These are phyloP conservation scores for Galerina sulciceps DNA, from an alignment of 768 basidiomycete species.

Conservation along the genomic window DNA sequence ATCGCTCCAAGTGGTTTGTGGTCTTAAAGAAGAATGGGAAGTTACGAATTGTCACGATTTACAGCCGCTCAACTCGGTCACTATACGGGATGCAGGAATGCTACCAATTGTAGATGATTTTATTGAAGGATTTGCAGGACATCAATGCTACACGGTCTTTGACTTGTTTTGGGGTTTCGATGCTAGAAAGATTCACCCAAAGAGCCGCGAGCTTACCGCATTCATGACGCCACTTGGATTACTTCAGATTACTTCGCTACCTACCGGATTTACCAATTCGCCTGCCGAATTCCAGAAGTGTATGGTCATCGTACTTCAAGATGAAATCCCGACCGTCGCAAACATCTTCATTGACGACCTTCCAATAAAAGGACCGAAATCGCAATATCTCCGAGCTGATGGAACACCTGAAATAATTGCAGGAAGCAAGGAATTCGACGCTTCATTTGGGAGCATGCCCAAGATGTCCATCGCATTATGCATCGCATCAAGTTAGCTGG, in stretches of 20 bases:
- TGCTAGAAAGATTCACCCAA: constrained; percentile 22
- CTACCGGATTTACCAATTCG: constrained; percentile 38
- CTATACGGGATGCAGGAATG: constrained; percentile 28
- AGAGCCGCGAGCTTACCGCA: constrained; percentile 20
- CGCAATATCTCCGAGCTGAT: constrained; percentile 16
- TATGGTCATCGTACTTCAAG: constrained; percentile 34
- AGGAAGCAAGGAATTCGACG: constrained; percentile 8
- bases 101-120: constrained; percentile 25
- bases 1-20: background rate
- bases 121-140: constrained; percentile 9
- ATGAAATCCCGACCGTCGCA: constrained; percentile 28
- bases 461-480: constrained; percentile 20
- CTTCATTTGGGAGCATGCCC: constrained; percentile 11
- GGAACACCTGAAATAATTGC: constrained; percentile 24
- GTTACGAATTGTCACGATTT: constrained; percentile 34
- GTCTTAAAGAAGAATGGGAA: background rate
- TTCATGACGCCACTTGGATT: background rate
- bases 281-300: constrained; percentile 28
- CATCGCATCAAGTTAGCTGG: constrained; percentile 18
- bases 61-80: constrained; percentile 30
- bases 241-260: constrained; percentile 30
- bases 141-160: constrained; percentile 7
- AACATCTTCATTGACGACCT: constrained; percentile 29
- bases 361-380: constrained; percentile 23
- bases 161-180: constrained; percentile 34